phyloP scores from a whole-genome alignment of 768 basidiomycete genomes.

The Kwoniella pini region DNA sequence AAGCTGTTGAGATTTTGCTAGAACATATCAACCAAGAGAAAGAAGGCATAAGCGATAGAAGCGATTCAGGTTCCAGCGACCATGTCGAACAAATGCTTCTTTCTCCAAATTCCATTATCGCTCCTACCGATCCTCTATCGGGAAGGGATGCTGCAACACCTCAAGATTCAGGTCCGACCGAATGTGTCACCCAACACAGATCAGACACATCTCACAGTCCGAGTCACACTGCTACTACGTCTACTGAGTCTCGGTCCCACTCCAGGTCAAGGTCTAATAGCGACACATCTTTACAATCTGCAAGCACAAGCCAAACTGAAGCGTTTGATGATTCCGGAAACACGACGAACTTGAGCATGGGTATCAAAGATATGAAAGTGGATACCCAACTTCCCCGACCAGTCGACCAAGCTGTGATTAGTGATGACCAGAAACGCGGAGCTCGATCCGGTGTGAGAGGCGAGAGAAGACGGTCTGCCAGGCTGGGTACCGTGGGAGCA shows the following conservation, averaged over 20 bases:
- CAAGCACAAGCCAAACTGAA: slow-evolving; percentile 5
- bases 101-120: background rate
- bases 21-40: slow-evolving; percentile 26
- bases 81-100: slow-evolving; percentile 20
- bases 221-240: slow-evolving; percentile 11
- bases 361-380: slow-evolving; percentile 13
- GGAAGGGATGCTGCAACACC: too few species aligned
- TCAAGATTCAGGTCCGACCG: too few species aligned
- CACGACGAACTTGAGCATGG: slow-evolving; percentile 9
- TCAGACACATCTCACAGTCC: slow-evolving; percentile 1
- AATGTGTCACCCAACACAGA: background rate
- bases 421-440: background rate
- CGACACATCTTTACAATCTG: background rate
- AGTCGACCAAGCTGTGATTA: background rate
- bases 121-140: background rate
- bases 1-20: slow-evolving; percentile 41
- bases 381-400: background rate
- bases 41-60: slow-evolving; percentile 1
- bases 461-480: slow-evolving; percentile 11
- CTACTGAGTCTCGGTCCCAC: slow-evolving; percentile 9
- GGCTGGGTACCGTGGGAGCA: slow-evolving; percentile 11
- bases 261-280: slow-evolving; percentile 12
- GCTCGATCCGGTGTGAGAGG: background rate
- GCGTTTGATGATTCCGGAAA: background rate
- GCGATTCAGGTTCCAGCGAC: slow-evolving; percentile 11